These are phyloP conservation scores for Venustampulla echinocandica DNA, from an alignment of 495 filamentous ascomycete genomes.

Conservation along the genomic window DNA sequence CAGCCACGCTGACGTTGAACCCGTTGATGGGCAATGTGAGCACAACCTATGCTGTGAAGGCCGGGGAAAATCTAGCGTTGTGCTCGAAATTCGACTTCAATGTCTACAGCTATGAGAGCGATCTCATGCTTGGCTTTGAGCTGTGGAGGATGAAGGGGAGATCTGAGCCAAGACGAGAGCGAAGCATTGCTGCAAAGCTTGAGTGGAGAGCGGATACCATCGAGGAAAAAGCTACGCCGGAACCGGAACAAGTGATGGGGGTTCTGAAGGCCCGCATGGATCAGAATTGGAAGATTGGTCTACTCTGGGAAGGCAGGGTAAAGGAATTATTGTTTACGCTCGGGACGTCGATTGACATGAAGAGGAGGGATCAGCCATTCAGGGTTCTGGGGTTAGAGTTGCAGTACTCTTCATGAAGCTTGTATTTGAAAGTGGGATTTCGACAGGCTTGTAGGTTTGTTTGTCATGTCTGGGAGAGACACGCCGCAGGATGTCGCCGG, in stretches of 20 bases:
- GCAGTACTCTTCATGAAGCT: slow-evolving; percentile 79
- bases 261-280: slow-evolving; percentile 87
- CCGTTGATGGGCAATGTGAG: slow-evolving; percentile 88
- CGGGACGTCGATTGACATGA: slow-evolving; percentile 69
- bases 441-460: no score
- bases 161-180: slow-evolving; percentile 27
- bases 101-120: slow-evolving; percentile 95
- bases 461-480: no score
- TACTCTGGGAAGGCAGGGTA: slow-evolving; percentile 89
- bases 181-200: slow-evolving; percentile 47
- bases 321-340: slow-evolving; percentile 91
- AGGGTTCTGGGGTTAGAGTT: slow-evolving; percentile 77
- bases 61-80: slow-evolving; percentile 69
- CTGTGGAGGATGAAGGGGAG: slow-evolving; percentile 57
- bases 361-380: slow-evolving; percentile 59
- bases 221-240: slow-evolving; percentile 20
- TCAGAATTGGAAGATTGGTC: slow-evolving; percentile 70
- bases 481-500: no score
- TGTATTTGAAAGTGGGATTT: no score
- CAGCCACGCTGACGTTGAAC: slow-evolving; percentile 83
- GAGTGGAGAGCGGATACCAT: slow-evolving; percentile 40
- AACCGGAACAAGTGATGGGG: slow-evolving; percentile 58
- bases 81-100: slow-evolving; percentile 94
- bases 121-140: slow-evolving; percentile 82
- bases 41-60: slow-evolving; percentile 81